Percentiles rank a stretch among this genome's conserved stretches.
phyloP scores from a whole-genome alignment of 2,329 filamentous ascomycete species.

The Penicillium vulpinum region DNA sequence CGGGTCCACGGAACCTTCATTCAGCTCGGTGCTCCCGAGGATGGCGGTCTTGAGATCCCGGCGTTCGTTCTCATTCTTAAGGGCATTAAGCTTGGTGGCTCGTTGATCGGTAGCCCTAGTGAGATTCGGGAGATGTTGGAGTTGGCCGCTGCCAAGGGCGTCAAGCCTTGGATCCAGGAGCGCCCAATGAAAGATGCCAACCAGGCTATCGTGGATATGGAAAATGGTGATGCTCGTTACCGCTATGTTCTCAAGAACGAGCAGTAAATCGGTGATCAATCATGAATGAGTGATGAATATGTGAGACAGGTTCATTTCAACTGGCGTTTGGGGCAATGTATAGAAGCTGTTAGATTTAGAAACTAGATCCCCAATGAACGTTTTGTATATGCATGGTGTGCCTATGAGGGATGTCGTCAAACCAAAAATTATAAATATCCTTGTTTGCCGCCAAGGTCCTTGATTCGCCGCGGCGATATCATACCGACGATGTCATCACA shows the following conservation, averaged over 20 bases:
- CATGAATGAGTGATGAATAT: background rate
- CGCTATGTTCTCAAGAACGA: constrained; percentile 47
- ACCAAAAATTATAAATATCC: background rate
- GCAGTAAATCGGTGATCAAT: constrained; percentile 10
- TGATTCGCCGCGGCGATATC: background rate
- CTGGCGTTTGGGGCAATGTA: background rate
- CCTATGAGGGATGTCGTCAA: background rate
- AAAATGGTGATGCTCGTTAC: constrained; percentile 45
- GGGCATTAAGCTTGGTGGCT: constrained; percentile 50
- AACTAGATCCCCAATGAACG: background rate
- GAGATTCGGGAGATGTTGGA: constrained; percentile 48
- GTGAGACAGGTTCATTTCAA: background rate
- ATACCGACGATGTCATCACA: background rate
- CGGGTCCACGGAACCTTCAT: constrained; percentile 45
- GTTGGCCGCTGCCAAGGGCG: constrained; percentile 40
- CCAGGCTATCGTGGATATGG: constrained; percentile 45
- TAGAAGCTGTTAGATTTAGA: background rate
- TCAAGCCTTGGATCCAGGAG: constrained; percentile 45
- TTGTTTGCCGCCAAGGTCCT: background rate
- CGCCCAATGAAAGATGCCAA: constrained; percentile 46
- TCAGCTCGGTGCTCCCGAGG: constrained; percentile 67
- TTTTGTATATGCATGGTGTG: background rate
- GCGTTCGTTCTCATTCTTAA: constrained; percentile 59
- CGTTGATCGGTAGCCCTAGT: constrained; percentile 40
- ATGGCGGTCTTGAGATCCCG: constrained; percentile 52